Percentiles rank a stretch among this genome's conserved stretches.
These are phyloP conservation scores for Malus fusca DNA, from an alignment of 306 rosid species.

Conservation along the genomic window DNA sequence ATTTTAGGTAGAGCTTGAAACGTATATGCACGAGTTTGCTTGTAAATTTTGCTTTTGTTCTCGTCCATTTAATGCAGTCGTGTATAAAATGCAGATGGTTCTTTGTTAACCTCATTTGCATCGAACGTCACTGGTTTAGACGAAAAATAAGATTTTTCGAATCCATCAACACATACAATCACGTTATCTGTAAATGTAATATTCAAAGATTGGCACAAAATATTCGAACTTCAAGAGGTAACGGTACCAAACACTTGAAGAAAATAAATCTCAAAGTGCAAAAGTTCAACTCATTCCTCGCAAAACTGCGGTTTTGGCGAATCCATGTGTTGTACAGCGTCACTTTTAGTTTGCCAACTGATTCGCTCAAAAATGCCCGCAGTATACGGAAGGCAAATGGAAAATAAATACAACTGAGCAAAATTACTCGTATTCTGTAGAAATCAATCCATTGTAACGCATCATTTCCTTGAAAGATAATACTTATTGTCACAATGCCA, in stretches of 20 bases:
- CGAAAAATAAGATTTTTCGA: too few relatives aligned
- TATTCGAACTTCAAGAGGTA: too few relatives aligned
- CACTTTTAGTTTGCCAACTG: not conserved
- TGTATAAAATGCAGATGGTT: not conserved
- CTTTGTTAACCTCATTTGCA: not conserved
- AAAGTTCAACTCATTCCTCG: not conserved
- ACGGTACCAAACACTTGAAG: too few relatives aligned
- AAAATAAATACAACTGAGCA: not conserved
- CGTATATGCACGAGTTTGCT: slow-evolving; percentile 7
- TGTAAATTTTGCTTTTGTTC: not conserved
- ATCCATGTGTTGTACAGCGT: not conserved
- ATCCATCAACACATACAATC: too few relatives aligned
- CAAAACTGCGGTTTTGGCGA: not conserved
- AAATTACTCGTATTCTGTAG: not conserved
- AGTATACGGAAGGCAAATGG: not conserved
- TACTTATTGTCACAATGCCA: slow-evolving; percentile 10
- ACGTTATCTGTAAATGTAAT: too few relatives aligned
- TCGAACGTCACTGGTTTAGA: too few relatives aligned
- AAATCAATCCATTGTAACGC: not conserved
- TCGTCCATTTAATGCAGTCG: not conserved
- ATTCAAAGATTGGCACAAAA: too few relatives aligned
- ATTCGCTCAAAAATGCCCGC: not conserved
- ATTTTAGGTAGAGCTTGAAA: slow-evolving; percentile 1
- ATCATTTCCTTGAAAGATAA: slow-evolving; percentile 1
- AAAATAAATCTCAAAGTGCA: too few relatives aligned